phyloP scores from a whole-genome alignment of 768 basidiomycete species.

The Hygrocybe coccinea region DNA sequence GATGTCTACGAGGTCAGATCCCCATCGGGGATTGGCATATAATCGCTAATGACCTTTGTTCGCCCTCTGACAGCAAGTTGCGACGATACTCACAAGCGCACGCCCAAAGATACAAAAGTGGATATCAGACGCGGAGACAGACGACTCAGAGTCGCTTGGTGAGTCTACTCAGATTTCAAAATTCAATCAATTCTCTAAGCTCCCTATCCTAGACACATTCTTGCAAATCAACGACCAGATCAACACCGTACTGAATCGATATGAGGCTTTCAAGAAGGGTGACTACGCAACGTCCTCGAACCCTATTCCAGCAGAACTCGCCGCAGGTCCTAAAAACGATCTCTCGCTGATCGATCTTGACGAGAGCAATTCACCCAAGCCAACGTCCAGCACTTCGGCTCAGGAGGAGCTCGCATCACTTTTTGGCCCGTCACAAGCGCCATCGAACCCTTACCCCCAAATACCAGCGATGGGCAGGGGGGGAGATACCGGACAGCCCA shows the following conservation, averaged over 20 bases:
- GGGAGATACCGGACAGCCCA: neutral
- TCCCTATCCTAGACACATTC: constrained; percentile 65
- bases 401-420: constrained; percentile 58
- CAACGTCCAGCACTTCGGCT: constrained; percentile 23
- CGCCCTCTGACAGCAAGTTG: constrained; percentile 66
- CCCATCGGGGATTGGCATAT: neutral
- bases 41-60: constrained; percentile 6
- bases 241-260: constrained; percentile 84
- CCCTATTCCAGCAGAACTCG: constrained; percentile 61
- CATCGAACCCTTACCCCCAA: constrained; percentile 9
- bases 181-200: neutral
- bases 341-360: constrained; percentile 77
- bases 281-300: constrained; percentile 69
- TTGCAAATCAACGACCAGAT: constrained; percentile 97
- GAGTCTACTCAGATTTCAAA: constrained; percentile 18
- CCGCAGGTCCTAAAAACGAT: constrained; percentile 29
- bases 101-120: constrained; percentile 96
- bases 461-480: constrained; percentile 5
- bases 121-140: constrained; percentile 89
- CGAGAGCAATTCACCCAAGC: constrained; percentile 34
- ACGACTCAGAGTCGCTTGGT: constrained; percentile 90
- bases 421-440: constrained; percentile 36
- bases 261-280: constrained; percentile 90
- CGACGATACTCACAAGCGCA: constrained; percentile 70
- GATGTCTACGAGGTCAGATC: constrained; percentile 85